A percentile compares a stretch with the other conserved stretches of the same genome.
Conservation (phyloP, 192 early-diverging fungal species). For the Linnemannia exigua region DNA sequence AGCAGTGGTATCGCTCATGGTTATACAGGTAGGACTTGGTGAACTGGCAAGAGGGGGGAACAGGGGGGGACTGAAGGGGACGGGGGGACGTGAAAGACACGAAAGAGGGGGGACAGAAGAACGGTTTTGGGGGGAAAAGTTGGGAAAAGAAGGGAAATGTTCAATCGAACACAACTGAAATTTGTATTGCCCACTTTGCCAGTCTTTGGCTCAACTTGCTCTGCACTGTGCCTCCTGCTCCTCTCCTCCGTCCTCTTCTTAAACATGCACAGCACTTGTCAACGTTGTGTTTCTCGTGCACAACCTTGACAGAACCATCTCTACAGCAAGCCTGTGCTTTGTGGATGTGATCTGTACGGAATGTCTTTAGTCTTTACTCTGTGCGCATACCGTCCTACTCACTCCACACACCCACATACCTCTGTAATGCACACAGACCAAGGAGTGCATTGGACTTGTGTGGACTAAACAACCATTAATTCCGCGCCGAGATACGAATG, state of each 20-base stretch:
- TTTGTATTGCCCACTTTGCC: no score
- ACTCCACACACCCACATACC: no score
- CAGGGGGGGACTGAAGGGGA: constrained; percentile 10
- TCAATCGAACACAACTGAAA: neutral
- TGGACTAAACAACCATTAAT: no score
- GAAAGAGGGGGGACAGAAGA: neutral
- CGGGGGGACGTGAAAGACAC: constrained; percentile 13
- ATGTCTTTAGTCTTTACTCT: neutral
- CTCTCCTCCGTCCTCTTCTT: neutral
- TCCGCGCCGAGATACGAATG: no score
- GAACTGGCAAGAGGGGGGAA: constrained; percentile 14
- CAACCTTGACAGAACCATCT: neutral
- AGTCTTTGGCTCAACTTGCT: neutral
- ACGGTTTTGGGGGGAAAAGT: neutral
- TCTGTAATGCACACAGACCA: no score
- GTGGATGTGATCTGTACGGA: no score
- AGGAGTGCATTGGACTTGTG: no score
- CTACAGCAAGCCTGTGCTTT: neutral
- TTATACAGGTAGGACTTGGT: constrained; percentile 37
- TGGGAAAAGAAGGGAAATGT: constrained; percentile 1
- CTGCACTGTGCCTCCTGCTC: neutral
- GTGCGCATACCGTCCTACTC: neutral
- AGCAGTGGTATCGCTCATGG: constrained; percentile 52
- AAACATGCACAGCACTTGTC: neutral
- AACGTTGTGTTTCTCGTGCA: neutral